Base-by-base conservation (phyloP, 805 yeast genomes). In the Ogataea polymorpha region DNA sequence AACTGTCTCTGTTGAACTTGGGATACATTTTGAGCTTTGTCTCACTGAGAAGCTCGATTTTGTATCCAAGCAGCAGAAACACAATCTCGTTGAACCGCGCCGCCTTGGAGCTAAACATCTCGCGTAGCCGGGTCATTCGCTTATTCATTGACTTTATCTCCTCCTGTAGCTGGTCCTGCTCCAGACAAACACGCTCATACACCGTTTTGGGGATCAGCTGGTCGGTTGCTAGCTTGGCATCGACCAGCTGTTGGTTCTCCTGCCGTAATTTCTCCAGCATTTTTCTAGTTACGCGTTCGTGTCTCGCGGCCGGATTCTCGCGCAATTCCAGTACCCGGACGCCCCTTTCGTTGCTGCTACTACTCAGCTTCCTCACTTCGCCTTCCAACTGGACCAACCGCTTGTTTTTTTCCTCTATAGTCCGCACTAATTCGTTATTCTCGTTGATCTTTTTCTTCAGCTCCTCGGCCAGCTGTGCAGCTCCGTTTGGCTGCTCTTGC, bases 31-130 rank as follows among this genome's bases (percentile, higher is more conserved):
- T 68, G 53, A 82, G 67, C 67, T 77, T 66, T 58, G 74, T 61
- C 65, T 79, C 66, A 49, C 71, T 67, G 56, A 79, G 61, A 48
- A 86, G 81, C 55, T 86, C 95, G 17, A 88, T 64, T 34, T 75
- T 73, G 59, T 77, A 87, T 0, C 96, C 96, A 37, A 89, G 70
- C 21, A 83, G 70, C 4, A 80, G 69, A 40, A 80, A 76, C 0
- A 87, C 79, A 1, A 82, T 75, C 23, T 80, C 78, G 26, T 87
- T 66, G 37, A 86, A 81, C 54, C 86, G 90, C 23, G 71, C 62
- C n/a, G 91, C 79, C 56, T 85, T 84, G 37, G 74, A 72, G 13
- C 77, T 63, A 56, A 78, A 87, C 6, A 76, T 72, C 47, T 80
- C 77, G 48, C 68, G 74, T 41, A 79, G 63, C 28, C 95, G 62